Evolutionary conservation across 2,329 filamentous ascomycete species (phyloP), one percentile per base, ranked within the genome.

Genomic region (Fusarium camptoceras): DNA sequence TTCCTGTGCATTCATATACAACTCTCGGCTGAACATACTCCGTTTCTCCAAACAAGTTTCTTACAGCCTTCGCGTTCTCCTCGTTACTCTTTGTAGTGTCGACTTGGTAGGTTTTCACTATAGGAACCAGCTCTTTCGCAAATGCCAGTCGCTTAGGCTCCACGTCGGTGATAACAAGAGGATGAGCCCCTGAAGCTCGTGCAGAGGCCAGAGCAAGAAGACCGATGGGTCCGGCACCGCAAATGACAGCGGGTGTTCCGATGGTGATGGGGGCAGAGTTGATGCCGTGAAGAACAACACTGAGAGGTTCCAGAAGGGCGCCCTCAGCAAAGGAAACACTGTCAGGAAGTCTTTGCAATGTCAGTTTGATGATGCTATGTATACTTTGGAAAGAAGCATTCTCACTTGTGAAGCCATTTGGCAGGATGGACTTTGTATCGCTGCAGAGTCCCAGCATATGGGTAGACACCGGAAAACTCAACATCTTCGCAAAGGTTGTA

Each of bases 401-500:
- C 70, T 42, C 63, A 83, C 82, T 82, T 84, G 78, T 89, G 85
- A 39, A 87, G 78, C 83, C 86, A 90, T 74, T 84, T 86, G 6
- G 88, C 88, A 1, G 88, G 86, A 68, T 91, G 89, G 22, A 85
- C 81, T 73, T 88, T 89, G 79, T 87, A 90, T 66, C 88, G 79
- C 73, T 89, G 88, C 11, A 92, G 82, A 1, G 86, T 88, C 9
- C 89, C 89, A 57, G 83, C 79, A 71, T 89, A 84, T 0, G 88
- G 89, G 70, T 88, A 89, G 18, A 89, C 88, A 22, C 88, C 88
- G 0, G 87, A 81, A 70, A 91, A 91, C 48, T 83, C 80, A 6
- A 91, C 88, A 53, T 87, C 83, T 66, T 88, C 84, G 73, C 89
- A 91, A 8, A 90, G 84, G 71, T 91, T 91, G 71, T 90, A 90